Conservation (phyloP, 108 stramenopile genomes). For the Cyclotella distinguenda region DNA sequence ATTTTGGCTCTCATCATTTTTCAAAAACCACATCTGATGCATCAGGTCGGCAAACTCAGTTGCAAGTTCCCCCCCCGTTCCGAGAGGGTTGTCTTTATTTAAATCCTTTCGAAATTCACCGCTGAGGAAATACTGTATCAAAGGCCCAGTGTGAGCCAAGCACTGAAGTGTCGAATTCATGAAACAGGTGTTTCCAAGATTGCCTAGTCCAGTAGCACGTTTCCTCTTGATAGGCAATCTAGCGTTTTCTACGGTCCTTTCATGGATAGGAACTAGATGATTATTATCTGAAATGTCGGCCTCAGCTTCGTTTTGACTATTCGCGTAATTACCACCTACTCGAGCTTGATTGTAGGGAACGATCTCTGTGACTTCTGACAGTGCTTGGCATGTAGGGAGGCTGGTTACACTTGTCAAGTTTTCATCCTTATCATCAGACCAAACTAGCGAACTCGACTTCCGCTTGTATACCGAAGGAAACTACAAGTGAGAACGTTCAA, state of each 20-base stretch:
- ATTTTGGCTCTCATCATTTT: not conserved
- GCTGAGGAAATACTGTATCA: conserved; percentile 76
- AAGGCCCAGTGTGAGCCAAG: conserved; percentile 53
- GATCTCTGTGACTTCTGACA: not conserved
- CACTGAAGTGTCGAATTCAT: conserved; percentile 87
- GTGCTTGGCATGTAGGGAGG: too few relatives aligned
- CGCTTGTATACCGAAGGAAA: conserved; percentile 8
- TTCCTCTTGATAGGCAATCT: conserved; percentile 21
- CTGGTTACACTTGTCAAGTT: not conserved
- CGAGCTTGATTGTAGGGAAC: conserved; percentile 14
- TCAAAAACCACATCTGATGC: conserved; percentile 83
- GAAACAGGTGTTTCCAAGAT: conserved; percentile 97
- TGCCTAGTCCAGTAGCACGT: conserved; percentile 58
- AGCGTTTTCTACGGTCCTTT: not conserved
- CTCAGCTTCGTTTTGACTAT: not conserved
- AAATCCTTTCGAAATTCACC: conserved; percentile 76
- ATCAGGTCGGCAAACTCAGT: conserved; percentile 84
- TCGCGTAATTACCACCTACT: not conserved
- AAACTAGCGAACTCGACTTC: not conserved
- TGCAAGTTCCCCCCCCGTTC: conserved; percentile 93
- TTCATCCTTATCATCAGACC: not conserved
- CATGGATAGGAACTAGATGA: not conserved
- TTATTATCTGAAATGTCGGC: not conserved
- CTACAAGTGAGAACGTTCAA: not conserved
- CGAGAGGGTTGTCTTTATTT: conserved; percentile 91